Evolutionary conservation across 1,284 basidiomycete genomes (phyloP).

Genomic region (Microbotryum silenes-acaulis): DNA sequence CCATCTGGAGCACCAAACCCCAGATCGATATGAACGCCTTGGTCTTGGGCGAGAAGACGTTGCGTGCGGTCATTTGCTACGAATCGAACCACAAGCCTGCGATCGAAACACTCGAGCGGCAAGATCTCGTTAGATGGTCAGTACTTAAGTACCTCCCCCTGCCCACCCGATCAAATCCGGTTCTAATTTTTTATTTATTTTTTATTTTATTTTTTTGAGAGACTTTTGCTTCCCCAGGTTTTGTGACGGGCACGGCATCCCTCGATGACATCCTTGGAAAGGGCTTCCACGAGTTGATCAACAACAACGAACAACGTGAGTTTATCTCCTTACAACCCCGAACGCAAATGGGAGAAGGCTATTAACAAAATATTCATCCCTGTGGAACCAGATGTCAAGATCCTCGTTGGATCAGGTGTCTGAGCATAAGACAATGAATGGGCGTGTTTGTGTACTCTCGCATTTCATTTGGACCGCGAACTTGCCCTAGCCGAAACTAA

Average conservation of each 20-base stretch:
- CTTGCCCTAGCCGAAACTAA: too few relatives aligned
- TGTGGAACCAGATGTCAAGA: slow-evolving; percentile 23
- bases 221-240: not conserved
- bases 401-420: slow-evolving; percentile 10
- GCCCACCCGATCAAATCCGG: too few relatives aligned
- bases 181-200: too few relatives aligned
- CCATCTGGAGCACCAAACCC: slow-evolving; percentile 37
- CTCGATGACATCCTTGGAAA: slow-evolving; percentile 40
- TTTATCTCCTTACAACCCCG: too few relatives aligned
- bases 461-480: too few relatives aligned
- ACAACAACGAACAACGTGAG: slow-evolving; percentile 39
- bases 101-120: slow-evolving; percentile 37
- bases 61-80: slow-evolving; percentile 35
- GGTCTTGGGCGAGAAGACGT: slow-evolving; percentile 36
- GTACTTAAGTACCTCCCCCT: not conserved
- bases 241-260: slow-evolving; percentile 38
- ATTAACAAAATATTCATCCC: not conserved
- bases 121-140: slow-evolving; percentile 35
- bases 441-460: too few relatives aligned
- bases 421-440: too few relatives aligned
- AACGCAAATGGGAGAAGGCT: too few relatives aligned
- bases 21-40: slow-evolving; percentile 37
- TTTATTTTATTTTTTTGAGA: too few relatives aligned
- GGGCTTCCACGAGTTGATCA: slow-evolving; percentile 38
- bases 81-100: slow-evolving; percentile 36